These are phyloP conservation scores for Alternaria brassicicola DNA, from an alignment of 2,329 filamentous ascomycete species.

Conservation along the genomic window DNA sequence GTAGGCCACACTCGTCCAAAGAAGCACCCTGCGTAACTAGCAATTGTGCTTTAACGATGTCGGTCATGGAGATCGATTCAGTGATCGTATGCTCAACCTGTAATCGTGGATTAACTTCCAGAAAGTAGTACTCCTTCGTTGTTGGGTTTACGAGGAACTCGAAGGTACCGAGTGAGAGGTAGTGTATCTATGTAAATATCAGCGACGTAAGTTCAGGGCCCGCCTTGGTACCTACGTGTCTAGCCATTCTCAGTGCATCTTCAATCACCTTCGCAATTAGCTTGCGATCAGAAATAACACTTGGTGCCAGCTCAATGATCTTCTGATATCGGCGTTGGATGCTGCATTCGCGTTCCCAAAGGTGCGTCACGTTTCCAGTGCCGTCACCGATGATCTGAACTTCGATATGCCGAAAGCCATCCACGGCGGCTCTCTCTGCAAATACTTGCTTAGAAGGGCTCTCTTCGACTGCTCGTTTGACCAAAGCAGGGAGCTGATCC, in stretches of 20 bases:
- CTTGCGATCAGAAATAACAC: slow-evolving; percentile 54
- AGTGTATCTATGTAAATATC: slow-evolving; percentile 52
- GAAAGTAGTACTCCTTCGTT: slow-evolving; percentile 60
- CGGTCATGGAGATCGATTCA: slow-evolving; percentile 60
- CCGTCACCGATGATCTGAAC: slow-evolving; percentile 67
- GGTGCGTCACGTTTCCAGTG: slow-evolving; percentile 57
- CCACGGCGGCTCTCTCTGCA: slow-evolving; percentile 66
- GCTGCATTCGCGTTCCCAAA: slow-evolving; percentile 67
- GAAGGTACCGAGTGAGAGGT: slow-evolving; percentile 67
- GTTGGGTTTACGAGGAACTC: slow-evolving; percentile 65
- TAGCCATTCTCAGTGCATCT: slow-evolving; percentile 61
- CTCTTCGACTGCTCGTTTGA: slow-evolving; percentile 61
- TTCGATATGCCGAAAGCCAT: slow-evolving; percentile 67
- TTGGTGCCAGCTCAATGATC: slow-evolving; percentile 64
- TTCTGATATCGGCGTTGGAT: slow-evolving; percentile 67
- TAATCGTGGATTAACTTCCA: slow-evolving; percentile 66
- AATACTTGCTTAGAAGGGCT: slow-evolving; percentile 65
- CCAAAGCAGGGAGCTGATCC: slow-evolving; percentile 53
- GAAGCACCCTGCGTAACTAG: slow-evolving; percentile 59
- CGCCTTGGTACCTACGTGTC: slow-evolving; percentile 41
- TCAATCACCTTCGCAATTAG: slow-evolving; percentile 59
- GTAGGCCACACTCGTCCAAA: slow-evolving; percentile 47
- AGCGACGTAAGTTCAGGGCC: background rate
- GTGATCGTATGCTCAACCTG: slow-evolving; percentile 69
- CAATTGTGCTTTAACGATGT: slow-evolving; percentile 63